Conservation (phyloP, 2,329 filamentous ascomycete species). For the Mycogone perniciosa region DNA sequence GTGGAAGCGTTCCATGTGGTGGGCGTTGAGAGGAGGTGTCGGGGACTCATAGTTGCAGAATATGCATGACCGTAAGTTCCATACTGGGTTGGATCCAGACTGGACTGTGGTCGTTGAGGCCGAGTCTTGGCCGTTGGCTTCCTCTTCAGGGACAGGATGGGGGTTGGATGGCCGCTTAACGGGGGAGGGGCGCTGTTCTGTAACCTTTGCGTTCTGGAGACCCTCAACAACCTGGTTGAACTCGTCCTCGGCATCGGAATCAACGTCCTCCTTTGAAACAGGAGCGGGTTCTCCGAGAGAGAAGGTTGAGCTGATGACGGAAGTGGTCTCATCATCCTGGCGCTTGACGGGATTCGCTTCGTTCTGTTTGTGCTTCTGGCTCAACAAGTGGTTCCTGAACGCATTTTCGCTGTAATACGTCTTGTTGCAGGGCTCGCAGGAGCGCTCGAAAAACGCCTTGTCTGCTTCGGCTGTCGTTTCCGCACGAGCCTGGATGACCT, state of each 20-base stretch:
- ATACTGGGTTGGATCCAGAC: conserved; percentile 27
- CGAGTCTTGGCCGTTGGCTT: conserved; percentile 35
- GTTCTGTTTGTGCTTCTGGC: conserved; percentile 72
- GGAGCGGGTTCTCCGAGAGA: conserved; percentile 75
- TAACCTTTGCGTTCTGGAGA: conserved; percentile 66
- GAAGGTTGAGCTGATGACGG: conserved; percentile 85
- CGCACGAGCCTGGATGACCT: conserved; percentile 86
- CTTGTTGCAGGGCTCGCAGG: conserved; percentile 77
- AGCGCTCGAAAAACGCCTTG: conserved; percentile 80
- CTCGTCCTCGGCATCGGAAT: conserved; percentile 65
- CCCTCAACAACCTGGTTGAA: conserved; percentile 72
- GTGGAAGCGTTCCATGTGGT: conserved; percentile 88
- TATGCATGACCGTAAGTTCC: conserved; percentile 58
- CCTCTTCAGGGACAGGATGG: conserved; percentile 32
- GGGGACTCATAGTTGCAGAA: conserved; percentile 89
- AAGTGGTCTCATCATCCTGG: conserved; percentile 64
- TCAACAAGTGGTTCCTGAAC: conserved; percentile 84
- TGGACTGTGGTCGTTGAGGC: conserved; percentile 36
- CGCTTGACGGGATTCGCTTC: conserved; percentile 43
- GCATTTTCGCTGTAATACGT: conserved; percentile 96
- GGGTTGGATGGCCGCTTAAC: conserved; percentile 51
- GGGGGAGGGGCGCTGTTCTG: conserved; percentile 44
- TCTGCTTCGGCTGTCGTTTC: conserved; percentile 77
- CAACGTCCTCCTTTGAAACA: conserved; percentile 43
- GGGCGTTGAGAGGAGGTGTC: conserved; percentile 65